Base-by-base conservation (phyloP, 2,329 filamentous ascomycete species). In the Chrysoporthe puriensis region DNA sequence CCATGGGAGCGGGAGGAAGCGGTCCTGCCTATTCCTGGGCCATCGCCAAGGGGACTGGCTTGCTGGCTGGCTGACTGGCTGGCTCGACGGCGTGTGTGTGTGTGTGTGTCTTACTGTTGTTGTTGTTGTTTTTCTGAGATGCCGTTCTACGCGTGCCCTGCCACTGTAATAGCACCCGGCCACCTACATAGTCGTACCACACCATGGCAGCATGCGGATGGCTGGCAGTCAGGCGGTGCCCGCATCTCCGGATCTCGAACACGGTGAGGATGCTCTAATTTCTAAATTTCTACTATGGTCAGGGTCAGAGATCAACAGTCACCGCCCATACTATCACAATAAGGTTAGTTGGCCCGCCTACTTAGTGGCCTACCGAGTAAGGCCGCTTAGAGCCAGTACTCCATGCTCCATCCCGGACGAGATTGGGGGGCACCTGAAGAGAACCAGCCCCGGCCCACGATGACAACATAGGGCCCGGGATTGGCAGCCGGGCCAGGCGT, bases 381-480 rank as follows among this genome's bases (percentile, higher is more conserved):
- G 26, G 26, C 26, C 26, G 26, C 26, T 26, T 26, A 26, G 26
- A 26, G 26, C 26, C 36, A 40, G 50, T 21, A 13, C 50, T 21
- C 21, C 50, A 54, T 52, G 21, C 11, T 26, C 9, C 21, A 52
- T 54, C 50, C 50, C 50, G 50, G 50, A 54, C 50, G 32, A 54
- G 50, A 11, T 57, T 40, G 54, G 54, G 54, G 54, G 34, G 50
- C 50, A 34, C 21, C 21, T 6, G 26, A 54, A 54, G 50, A 32
- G 46, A 50, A 50, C 46, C 46, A 50, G 46, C 18, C 50, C 21
- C 32, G 50, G 16, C 32, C 50, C 50, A 54, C 36, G 61, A 63
- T 63, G 61, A 63, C 61, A 63, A 63, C 61, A 63, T 63, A 21
- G 36, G 34, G 5, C 18, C 61, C 50, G 18, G 61, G 46, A 63